A percentile compares a stretch with the other conserved stretches of the same genome.
Evolutionary conservation across 2,329 filamentous ascomycete species (phyloP).

Genomic region (Colletotrichum melonis): DNA sequence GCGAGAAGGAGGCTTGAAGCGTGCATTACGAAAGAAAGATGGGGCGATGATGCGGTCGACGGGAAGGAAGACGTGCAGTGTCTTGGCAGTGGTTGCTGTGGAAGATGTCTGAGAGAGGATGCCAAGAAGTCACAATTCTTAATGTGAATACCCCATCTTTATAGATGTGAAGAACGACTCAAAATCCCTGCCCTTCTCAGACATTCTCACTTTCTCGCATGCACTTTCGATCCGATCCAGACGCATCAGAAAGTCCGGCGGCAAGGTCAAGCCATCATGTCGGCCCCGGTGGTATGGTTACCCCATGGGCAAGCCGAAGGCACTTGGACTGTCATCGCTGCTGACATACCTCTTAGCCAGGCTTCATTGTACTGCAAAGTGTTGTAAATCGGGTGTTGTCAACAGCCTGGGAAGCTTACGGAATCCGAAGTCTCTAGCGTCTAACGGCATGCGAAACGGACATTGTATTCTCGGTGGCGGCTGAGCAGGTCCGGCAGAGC

Average conservation of each 20-base stretch:
- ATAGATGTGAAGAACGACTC: not conserved
- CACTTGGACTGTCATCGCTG: not conserved
- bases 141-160: not conserved
- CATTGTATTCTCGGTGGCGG: not conserved
- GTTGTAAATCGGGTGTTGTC: not conserved
- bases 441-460: not conserved
- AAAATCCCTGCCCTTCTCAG: not conserved
- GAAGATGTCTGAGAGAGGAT: not conserved
- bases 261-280: not conserved
- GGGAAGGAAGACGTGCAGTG: too few species aligned
- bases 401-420: not conserved
- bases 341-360: not conserved
- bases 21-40: not conserved
- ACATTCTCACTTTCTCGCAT: not conserved
- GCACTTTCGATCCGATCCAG: not conserved
- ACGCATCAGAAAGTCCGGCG: not conserved
- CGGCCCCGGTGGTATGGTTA: not conserved
- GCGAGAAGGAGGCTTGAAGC: not conserved
- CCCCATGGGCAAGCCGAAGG: not conserved
- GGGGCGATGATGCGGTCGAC: not conserved
- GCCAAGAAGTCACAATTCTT: not conserved
- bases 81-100: not conserved
- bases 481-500: not conserved
- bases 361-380: not conserved
- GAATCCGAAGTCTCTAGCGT: not conserved